These are phyloP conservation scores for Penicillium mononematosum DNA, from an alignment of 495 filamentous ascomycete genomes.

Conservation along the genomic window DNA sequence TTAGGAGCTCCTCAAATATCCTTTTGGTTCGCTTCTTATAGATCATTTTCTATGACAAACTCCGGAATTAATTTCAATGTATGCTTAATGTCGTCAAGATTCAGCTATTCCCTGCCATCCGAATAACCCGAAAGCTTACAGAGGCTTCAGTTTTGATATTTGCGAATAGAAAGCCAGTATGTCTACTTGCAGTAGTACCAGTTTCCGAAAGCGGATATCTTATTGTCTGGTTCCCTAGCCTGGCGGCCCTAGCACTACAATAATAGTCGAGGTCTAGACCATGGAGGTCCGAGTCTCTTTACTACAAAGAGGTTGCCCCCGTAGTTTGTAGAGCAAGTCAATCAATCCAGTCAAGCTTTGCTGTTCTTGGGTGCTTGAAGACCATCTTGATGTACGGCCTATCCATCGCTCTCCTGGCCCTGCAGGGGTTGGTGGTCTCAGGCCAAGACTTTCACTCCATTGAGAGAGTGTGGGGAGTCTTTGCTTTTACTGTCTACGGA, in stretches of 20 bases:
- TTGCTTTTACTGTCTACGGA: slow-evolving; percentile 71
- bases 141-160: slow-evolving; percentile 2
- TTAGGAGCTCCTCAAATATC: not conserved
- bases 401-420: slow-evolving; percentile 13
- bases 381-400: slow-evolving; percentile 21
- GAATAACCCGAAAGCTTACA: slow-evolving; percentile 19
- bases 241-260: slow-evolving; percentile 8
- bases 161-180: not conserved
- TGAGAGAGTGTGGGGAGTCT: slow-evolving; percentile 65
- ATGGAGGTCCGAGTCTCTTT: slow-evolving; percentile 6
- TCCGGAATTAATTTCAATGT: not conserved
- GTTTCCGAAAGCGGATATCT: slow-evolving; percentile 20
- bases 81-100: slow-evolving; percentile 9
- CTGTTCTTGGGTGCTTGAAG: not conserved
- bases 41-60: not conserved
- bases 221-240: slow-evolving; percentile 12
- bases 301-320: slow-evolving; percentile 3
- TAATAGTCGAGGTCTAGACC: slow-evolving; percentile 20
- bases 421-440: slow-evolving; percentile 19
- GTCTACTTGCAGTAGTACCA: not conserved
- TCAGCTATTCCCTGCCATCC: not conserved
- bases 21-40: not conserved
- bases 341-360: not conserved
- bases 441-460: slow-evolving; percentile 25
- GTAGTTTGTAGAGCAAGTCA: not conserved